A percentile compares a stretch with the other conserved stretches of the same genome.
phyloP scores from a whole-genome alignment of 257 asterid genomes.

The Scutellaria minor region DNA sequence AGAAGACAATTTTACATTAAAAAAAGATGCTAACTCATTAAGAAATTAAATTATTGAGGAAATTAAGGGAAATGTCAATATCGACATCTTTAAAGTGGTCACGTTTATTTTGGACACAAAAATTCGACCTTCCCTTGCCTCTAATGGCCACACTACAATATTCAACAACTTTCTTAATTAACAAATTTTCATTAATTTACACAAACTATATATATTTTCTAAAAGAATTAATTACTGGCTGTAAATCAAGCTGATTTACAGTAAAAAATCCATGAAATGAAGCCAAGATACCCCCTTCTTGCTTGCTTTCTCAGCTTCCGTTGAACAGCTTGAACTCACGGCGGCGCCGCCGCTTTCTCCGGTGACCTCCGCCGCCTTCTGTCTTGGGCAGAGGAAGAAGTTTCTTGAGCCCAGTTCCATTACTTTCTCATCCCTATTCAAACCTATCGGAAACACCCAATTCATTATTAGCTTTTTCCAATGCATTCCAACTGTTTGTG shows the following conservation, averaged over 20 bases:
- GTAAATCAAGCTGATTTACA: constrained; percentile 37
- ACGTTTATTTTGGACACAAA: not conserved
- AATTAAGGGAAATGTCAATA: too few species aligned
- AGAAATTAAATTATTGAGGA: too few species aligned
- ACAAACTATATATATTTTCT: not conserved
- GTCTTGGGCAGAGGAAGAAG: constrained; percentile 68
- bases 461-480: not conserved
- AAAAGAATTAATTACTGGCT: constrained; percentile 18
- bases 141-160: constrained; percentile 8
- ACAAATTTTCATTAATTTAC: constrained; percentile 1
- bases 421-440: constrained; percentile 60
- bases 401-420: constrained; percentile 76
- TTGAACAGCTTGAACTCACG: constrained; percentile 56
- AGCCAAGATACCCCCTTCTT: constrained; percentile 58
- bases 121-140: not conserved
- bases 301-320: constrained; percentile 51
- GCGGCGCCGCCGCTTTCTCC: constrained; percentile 26
- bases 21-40: too few species aligned
- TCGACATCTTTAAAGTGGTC: too few species aligned
- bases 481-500: not conserved
- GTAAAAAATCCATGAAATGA: constrained; percentile 63
- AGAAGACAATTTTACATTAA: too few species aligned
- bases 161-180: constrained; percentile 10
- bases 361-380: constrained; percentile 26
- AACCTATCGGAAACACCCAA: constrained; percentile 45